phyloP scores from a whole-genome alignment of 1,284 basidiomycete species.

The Sparassis latifolia region DNA sequence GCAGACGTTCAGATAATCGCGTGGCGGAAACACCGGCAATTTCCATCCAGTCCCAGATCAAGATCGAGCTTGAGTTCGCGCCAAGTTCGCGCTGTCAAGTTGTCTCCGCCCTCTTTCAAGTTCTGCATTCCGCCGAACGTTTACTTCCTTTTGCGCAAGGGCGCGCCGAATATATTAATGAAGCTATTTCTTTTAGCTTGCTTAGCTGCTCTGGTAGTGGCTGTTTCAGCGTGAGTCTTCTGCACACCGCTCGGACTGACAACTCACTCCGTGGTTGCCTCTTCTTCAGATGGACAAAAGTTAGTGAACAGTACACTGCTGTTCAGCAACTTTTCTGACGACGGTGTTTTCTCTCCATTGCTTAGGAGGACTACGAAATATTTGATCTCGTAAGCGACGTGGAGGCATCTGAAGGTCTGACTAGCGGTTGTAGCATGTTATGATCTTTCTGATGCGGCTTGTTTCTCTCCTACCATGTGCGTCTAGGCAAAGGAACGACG shows the following conservation, averaged over 20 bases:
- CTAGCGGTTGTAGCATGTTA: background rate
- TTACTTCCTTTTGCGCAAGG: no score
- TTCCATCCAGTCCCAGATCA: no score
- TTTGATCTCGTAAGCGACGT: constrained; percentile 90
- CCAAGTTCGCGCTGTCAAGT: no score
- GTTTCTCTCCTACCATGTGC: no score
- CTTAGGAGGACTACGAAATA: constrained; percentile 87
- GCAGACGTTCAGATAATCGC: no score
- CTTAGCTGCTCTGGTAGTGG: constrained; percentile 25
- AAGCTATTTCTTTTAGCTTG: constrained; percentile 20
- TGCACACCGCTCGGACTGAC: background rate
- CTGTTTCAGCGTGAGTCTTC: constrained; percentile 28
- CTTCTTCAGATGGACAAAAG: constrained; percentile 64
- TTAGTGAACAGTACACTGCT: constrained; percentile 19
- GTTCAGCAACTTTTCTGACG: constrained; percentile 7
- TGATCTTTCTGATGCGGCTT: background rate
- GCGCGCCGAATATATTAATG: no score
- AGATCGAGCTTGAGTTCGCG: no score
- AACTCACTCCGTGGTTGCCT: background rate
- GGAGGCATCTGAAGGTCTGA: constrained; percentile 72
- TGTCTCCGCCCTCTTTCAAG: no score
- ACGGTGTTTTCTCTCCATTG: background rate
- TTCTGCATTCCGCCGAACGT: no score
- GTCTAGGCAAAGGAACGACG: constrained; percentile 71
- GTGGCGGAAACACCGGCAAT: no score